phyloP scores from a whole-genome alignment of 805 yeast genomes.

The Kodamaea kakaduensis region DNA sequence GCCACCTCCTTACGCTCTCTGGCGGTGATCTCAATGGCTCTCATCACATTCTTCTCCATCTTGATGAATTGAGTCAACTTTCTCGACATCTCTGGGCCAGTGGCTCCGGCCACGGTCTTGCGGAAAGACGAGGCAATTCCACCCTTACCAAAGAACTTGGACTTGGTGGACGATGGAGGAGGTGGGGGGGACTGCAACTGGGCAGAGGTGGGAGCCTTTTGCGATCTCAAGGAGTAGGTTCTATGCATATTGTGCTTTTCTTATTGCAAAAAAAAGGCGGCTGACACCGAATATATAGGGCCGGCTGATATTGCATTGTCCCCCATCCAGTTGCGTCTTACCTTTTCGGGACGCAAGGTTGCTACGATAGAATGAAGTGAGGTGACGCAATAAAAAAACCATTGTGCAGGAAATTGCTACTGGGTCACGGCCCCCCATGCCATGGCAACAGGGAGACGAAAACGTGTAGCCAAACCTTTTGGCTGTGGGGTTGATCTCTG shows the following conservation, averaged over 20 bases:
- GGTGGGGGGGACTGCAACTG: slow-evolving; percentile 94
- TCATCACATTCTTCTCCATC: slow-evolving; percentile 77
- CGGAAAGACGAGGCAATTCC: slow-evolving; percentile 57
- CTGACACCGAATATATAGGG: no score
- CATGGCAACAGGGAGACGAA: no score
- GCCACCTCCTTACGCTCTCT: slow-evolving; percentile 80
- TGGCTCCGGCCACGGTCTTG: slow-evolving; percentile 70
- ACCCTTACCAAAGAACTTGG: slow-evolving; percentile 87
- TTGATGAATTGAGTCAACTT: slow-evolving; percentile 71
- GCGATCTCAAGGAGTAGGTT: slow-evolving; percentile 93
- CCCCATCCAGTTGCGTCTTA: slow-evolving; percentile 1
- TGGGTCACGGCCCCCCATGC: no score
- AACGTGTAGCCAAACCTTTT: no score
- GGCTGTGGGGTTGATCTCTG: no score
- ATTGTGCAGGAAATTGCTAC: neutral
- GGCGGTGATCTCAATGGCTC: slow-evolving; percentile 73
- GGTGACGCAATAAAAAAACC: neutral
- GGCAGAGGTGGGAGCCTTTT: slow-evolving; percentile 96
- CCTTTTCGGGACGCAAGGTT: slow-evolving; percentile 1
- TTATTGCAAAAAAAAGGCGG: no score
- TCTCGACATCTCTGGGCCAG: slow-evolving; percentile 77
- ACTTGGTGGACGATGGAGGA: slow-evolving; percentile 87
- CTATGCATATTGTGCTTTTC: slow-evolving; percentile 73
- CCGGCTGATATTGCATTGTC: no score
- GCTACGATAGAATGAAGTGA: neutral